Base-by-base conservation (phyloP, 495 filamentous ascomycete species). In the Evansstolkia leycettana region DNA sequence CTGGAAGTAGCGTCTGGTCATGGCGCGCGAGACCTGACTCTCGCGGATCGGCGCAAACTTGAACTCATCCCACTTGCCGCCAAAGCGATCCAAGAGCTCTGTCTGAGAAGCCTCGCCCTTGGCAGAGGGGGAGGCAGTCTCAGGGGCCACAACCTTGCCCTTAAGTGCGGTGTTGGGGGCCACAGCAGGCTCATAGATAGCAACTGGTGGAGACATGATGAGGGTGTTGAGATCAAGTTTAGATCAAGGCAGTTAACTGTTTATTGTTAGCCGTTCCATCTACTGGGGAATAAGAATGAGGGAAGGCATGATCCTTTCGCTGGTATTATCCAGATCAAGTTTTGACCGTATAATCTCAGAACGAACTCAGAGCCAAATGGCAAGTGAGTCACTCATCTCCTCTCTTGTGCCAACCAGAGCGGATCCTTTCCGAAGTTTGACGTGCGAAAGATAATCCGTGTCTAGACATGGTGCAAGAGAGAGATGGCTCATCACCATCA, bases 241-340 rank as follows among this genome's bases (percentile, higher is more conserved):
- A 5, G 20, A 23, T 23, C 20, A 9, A 9, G n/a, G n/a, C n/a
- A n/a, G 38, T 28, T 50, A 45, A 52, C 61, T 66, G 46, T 42
- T 31, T 40, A 52, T 40, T 52, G 51, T 64, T 58, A 62, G 52
- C 40, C 34, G 56, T 48, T 60, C 50, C 43, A 53, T 52, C 55
- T 51, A 45, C 36, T 29, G 31, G 37, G 43, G 47, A 31, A 16
- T 31, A 16, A 16, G 46, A 39, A 39, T 50, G 52, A 55, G 58
- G 57, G 67, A 64, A 67, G 73, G 80, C 82, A 87, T 87, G 83
- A 84, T 89, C 81, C 82, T 90, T 86, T 83, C 84, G 85, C 85
- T 85, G 82, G 84, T 80, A 89, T 90, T 93, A 87, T 85, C 84
- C 82, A 84, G 84, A 89, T 93, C 84, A 90, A 89, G 84, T 93